Percentiles rank a stretch among this genome's conserved stretches.
Conservation (phyloP, 768 basidiomycete genomes). For the Rhodotorula graminis region DNA sequence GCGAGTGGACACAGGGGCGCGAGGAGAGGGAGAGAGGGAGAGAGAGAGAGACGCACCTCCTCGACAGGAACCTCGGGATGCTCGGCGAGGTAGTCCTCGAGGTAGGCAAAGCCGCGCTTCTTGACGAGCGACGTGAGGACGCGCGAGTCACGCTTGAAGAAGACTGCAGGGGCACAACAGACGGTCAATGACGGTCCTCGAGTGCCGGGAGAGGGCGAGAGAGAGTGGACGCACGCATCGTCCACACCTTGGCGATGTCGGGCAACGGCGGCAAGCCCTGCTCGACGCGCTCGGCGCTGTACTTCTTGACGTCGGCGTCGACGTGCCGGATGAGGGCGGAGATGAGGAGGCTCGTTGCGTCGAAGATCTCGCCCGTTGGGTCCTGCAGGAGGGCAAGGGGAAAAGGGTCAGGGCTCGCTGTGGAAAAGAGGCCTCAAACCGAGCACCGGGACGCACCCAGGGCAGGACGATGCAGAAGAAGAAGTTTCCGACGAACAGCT, state of each 20-base stretch:
- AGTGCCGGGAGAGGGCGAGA: too few relatives aligned
- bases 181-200: not conserved
- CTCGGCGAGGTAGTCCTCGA: conserved; percentile 17
- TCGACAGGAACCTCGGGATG: not conserved
- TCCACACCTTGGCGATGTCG: conserved; percentile 11
- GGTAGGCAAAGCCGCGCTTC: conserved; percentile 22
- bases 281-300: not conserved
- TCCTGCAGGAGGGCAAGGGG: conserved; percentile 3
- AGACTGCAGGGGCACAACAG: conserved; percentile 5
- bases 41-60: not conserved
- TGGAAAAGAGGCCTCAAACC: too few relatives aligned
- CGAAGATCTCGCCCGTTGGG: conserved; percentile 29
- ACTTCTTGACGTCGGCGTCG: conserved; percentile 4
- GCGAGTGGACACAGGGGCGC: too few relatives aligned
- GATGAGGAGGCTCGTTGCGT: conserved; percentile 30
- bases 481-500: conserved; percentile 12
- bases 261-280: conserved; percentile 3
- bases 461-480: conserved; percentile 32
- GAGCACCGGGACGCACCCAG: conserved; percentile 29
- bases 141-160: conserved; percentile 27
- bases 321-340: conserved; percentile 12
- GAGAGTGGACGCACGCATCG: conserved; percentile 27
- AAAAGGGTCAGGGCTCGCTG: too few relatives aligned
- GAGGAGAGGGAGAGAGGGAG: too few relatives aligned
- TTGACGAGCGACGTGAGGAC: conserved; percentile 21